Evolutionary conservation across 305 asterid species (phyloP).

Genomic region (Withania somnifera): DNA sequence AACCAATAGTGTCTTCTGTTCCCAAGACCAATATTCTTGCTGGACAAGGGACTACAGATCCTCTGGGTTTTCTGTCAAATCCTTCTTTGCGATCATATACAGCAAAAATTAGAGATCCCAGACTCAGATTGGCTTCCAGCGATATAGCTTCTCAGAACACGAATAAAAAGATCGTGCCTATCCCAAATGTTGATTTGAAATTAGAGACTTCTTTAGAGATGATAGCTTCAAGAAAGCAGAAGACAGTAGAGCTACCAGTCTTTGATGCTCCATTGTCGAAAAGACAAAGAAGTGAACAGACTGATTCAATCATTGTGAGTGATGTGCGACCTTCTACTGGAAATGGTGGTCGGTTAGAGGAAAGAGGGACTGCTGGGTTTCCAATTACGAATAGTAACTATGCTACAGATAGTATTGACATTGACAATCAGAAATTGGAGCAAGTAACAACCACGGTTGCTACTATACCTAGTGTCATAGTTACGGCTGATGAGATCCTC

Average conservation of each 20-base stretch:
- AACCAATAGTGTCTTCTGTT: constrained; percentile 32
- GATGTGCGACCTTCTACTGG: constrained; percentile 20
- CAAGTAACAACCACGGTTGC: constrained; percentile 11
- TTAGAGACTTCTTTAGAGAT: constrained; percentile 28
- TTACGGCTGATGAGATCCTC: constrained; percentile 17
- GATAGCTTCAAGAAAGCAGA: constrained; percentile 46
- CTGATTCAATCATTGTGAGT: constrained; percentile 7
- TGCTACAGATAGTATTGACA: constrained; percentile 2
- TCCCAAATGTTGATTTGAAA: constrained; percentile 31
- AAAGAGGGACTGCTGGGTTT: constrained; percentile 26
- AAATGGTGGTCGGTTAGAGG: constrained; percentile 42
- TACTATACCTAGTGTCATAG: constrained; percentile 18
- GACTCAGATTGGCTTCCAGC: constrained; percentile 66
- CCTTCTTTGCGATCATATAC: constrained; percentile 37
- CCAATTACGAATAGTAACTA: constrained; percentile 14
- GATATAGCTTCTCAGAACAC: constrained; percentile 28
- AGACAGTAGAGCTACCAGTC: constrained; percentile 35
- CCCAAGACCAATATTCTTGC: constrained; percentile 20
- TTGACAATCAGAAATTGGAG: constrained; percentile 21
- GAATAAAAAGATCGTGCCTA: constrained; percentile 12
- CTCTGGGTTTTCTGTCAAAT: constrained; percentile 25
- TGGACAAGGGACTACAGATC: constrained; percentile 27
- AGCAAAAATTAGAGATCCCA: constrained; percentile 75
- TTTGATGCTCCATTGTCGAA: constrained; percentile 56
- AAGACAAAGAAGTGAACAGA: constrained; percentile 47